These are phyloP conservation scores for Trichopus zeylanicus DNA, from an alignment of 116 monocot genomes.

Conservation along the genomic window DNA sequence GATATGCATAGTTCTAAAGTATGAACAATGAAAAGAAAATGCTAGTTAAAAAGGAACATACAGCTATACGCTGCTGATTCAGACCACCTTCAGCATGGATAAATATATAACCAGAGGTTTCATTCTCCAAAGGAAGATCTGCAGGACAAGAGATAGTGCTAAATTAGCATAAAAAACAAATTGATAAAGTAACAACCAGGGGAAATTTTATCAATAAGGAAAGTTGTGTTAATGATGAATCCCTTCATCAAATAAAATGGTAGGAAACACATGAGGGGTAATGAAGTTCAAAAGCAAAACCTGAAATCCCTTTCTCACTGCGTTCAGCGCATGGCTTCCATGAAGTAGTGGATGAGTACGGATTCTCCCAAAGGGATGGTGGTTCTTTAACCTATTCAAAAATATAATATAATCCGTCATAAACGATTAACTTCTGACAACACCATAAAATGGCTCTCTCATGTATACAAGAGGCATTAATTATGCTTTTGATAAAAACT, in stretches of 20 bases:
- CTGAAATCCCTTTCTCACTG: conserved; percentile 49
- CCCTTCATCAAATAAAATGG: background rate
- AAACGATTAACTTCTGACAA: background rate
- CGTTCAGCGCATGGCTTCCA: conserved; percentile 96
- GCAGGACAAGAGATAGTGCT: conserved; percentile 12
- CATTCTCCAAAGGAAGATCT: conserved; percentile 81
- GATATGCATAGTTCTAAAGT: no score
- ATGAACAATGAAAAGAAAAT: no score
- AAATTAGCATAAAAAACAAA: background rate
- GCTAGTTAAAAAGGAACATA: no score
- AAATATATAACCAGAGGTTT: conserved; percentile 90
- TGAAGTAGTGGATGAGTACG: conserved; percentile 63
- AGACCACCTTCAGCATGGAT: conserved; percentile 98
- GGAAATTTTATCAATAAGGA: background rate
- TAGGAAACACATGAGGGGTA: background rate
- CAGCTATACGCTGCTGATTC: conserved; percentile 95
- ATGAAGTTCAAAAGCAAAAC: conserved; percentile 5
- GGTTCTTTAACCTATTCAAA: conserved; percentile 54
- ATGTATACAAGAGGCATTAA: background rate
- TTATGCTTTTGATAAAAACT: conserved; percentile 9
- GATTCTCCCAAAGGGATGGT: conserved; percentile 91
- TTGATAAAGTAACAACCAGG: background rate
- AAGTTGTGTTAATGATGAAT: background rate
- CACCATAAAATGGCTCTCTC: background rate
- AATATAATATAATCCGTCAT: background rate